Evolutionary conservation across 306 rosid species (phyloP), one percentile per base, ranked within the genome.

Genomic region (Leucaena leucocephala): DNA sequence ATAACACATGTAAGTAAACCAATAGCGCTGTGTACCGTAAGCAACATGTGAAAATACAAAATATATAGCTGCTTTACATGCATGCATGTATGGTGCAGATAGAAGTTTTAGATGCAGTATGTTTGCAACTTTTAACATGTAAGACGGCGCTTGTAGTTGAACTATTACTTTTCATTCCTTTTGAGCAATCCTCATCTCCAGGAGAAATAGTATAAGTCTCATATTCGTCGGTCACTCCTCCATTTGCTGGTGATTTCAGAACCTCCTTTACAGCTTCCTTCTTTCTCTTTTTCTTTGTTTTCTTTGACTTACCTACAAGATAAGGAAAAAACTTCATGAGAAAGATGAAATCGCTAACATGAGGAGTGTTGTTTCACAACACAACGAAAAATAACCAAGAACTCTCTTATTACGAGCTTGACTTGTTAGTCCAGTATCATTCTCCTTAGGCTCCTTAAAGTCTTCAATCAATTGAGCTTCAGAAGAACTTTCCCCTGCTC

Each of bases 261-360:
- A 74, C 75, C 75, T 81, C 87, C 73, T 80, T 72, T 27, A 62
- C 78, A 35, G 14, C 14, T 68, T 46, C 75, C 69, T 76, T 84
- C 82, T 58, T 88, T 55, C 79, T 79, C 82, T 81, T 91, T 75
- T 85, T 89, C 82, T 84, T 76, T 43, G 79, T 68, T 78, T 84
- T 91, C 87, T 85, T 91, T 6, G 89, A 76, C 80, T 75, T 83
- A 66, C 85, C 98, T 92, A 77, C 86, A 82, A 82, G 71, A 84
- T 14, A 67, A 42, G 14, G 5, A 7, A 8, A 21, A 21, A 46
- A 14, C 8, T 42, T 8, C 70, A 35, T 72, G 19, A 82, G 59
- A 42, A 55, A 55, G 12, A 75, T 19, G 58, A 76, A 14, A 79
- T 43, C 67, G 2, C 35, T 52, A 80, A 66, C 74, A 68, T 48